phyloP scores from a whole-genome alignment of 2,329 filamentous ascomycete genomes.

The Verticillium klebahnii region DNA sequence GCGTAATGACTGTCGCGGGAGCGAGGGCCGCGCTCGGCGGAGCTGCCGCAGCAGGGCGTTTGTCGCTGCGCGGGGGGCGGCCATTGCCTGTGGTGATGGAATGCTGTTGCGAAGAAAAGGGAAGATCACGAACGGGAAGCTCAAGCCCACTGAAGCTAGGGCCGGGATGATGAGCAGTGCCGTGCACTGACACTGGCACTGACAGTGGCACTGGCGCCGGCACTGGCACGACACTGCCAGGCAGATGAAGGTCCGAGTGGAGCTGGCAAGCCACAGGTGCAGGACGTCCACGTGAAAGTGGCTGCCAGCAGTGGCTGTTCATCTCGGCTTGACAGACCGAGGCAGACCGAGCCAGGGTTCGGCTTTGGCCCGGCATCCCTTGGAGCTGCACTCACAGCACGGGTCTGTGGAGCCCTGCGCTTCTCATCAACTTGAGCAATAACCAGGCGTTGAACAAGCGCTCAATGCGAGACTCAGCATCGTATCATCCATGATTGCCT shows the following conservation, averaged over 20 bases:
- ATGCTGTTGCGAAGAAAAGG: slow-evolving; percentile 4
- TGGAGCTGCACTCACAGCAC: not conserved
- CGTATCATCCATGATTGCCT: not conserved
- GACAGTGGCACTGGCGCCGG: too few relatives aligned
- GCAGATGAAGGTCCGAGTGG: not conserved
- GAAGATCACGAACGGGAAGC: not conserved
- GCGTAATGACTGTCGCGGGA: not conserved
- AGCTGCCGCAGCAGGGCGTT: slow-evolving; percentile 8
- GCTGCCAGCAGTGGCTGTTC: not conserved
- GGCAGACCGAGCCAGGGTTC: not conserved
- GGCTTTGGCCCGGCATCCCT: not conserved
- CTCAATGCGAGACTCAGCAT: not conserved
- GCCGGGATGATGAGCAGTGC: too few relatives aligned
- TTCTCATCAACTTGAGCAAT: not conserved
- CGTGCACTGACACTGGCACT: too few relatives aligned
- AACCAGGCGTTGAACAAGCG: too few relatives aligned
- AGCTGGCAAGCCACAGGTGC: not conserved
- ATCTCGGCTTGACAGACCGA: not conserved
- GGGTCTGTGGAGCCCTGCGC: not conserved
- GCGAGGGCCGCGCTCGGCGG: not conserved
- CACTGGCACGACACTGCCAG: too few relatives aligned
- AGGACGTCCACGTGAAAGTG: not conserved
- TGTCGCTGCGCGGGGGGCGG: slow-evolving; percentile 8
- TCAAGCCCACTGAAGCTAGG: too few relatives aligned
- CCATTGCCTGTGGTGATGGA: not conserved